Evolutionary conservation across 768 basidiomycete species (phyloP).

Genomic region (Amanita phalloides): DNA sequence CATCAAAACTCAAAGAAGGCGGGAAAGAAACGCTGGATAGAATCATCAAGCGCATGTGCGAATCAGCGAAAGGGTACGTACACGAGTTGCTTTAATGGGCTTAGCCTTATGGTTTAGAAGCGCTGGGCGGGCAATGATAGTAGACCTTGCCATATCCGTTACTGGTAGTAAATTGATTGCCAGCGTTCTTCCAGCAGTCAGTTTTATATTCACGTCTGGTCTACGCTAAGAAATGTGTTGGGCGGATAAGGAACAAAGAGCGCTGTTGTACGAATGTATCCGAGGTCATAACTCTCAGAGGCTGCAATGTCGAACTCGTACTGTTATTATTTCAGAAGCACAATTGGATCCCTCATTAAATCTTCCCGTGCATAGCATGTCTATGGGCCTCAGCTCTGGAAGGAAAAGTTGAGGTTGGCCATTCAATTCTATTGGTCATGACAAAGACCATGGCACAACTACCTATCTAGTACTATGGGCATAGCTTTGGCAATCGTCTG

Average conservation of each 20-base stretch:
- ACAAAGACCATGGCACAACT: no score
- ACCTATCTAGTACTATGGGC: no score
- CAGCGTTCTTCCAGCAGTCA: conserved; percentile 65
- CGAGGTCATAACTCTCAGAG: conserved; percentile 81
- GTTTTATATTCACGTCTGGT: conserved; percentile 11
- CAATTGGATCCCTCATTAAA: no score
- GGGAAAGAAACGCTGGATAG: conserved; percentile 66
- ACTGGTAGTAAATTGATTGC: conserved; percentile 84
- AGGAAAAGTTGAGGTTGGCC: no score
- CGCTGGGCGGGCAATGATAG: conserved; percentile 72
- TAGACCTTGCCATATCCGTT: conserved; percentile 77
- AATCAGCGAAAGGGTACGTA: conserved; percentile 66
- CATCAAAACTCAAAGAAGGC: conserved; percentile 79
- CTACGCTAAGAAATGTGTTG: conserved; percentile 16
- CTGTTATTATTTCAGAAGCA: no score
- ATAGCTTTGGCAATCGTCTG: no score
- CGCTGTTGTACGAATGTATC: conserved; percentile 75
- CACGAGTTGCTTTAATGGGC: not conserved
- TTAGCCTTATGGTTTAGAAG: conserved; percentile 11
- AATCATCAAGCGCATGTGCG: conserved; percentile 75
- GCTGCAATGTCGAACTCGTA: no score
- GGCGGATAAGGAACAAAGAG: conserved; percentile 84
- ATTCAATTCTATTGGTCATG: no score
- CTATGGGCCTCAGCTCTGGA: no score
- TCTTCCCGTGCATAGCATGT: no score